These are phyloP conservation scores for Mortierella sp. DNA, from an alignment of 371 early-diverging fungal species.

Conservation along the genomic window DNA sequence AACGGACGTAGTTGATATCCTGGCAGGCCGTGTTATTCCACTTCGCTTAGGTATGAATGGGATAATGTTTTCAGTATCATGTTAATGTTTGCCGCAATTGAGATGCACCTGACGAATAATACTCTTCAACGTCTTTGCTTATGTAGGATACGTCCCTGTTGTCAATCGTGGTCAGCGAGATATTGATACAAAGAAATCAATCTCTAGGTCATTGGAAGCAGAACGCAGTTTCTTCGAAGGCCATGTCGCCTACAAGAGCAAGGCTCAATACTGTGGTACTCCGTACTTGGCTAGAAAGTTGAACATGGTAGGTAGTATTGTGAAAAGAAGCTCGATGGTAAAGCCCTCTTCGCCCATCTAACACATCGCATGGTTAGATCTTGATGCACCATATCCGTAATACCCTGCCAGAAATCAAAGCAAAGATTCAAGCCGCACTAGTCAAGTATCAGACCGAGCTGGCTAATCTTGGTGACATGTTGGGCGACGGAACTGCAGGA, in stretches of 20 bases:
- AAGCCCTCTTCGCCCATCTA: background rate
- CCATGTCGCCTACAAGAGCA: slow-evolving; percentile 93
- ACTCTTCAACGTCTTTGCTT: background rate
- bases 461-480: slow-evolving; percentile 89
- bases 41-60: slow-evolving; percentile 71
- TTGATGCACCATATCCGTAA: slow-evolving; percentile 98
- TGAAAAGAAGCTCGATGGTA: background rate
- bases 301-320: slow-evolving; percentile 78
- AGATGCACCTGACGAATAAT: background rate
- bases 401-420: slow-evolving; percentile 97
- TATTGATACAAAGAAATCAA: slow-evolving; percentile 93
- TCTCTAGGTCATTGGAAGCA: slow-evolving; percentile 85
- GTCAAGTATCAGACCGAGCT: slow-evolving; percentile 90
- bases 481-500: slow-evolving; percentile 74
- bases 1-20: slow-evolving; percentile 99
- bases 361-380: slow-evolving; percentile 66
- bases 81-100: background rate
- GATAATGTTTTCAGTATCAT: background rate
- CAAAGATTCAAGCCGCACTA: slow-evolving; percentile 89
- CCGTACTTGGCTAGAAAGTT: slow-evolving; percentile 96
- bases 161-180: slow-evolving; percentile 98
- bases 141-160: slow-evolving; percentile 85
- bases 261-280: slow-evolving; percentile 98
- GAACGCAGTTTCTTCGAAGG: slow-evolving; percentile 95
- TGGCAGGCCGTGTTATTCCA: slow-evolving; percentile 97